phyloP scores from a whole-genome alignment of 2,329 filamentous ascomycete genomes.

The Alternaria metachromatica region DNA sequence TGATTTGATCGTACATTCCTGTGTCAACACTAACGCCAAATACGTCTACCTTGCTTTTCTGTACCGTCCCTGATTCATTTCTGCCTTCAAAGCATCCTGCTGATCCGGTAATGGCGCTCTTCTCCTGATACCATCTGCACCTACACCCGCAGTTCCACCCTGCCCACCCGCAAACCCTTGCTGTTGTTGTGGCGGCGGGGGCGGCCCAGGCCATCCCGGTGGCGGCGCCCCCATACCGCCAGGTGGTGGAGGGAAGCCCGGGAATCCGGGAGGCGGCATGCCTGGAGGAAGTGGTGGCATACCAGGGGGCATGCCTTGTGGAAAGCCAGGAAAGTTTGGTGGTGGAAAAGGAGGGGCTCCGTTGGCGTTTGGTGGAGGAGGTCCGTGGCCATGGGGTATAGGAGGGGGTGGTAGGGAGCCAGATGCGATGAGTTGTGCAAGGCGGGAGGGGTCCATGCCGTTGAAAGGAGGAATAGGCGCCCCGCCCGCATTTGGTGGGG shows the following conservation, averaged over 20 bases:
- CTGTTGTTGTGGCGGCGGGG: conserved; percentile 5
- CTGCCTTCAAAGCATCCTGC: conserved; percentile 78
- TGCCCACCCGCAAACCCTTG: conserved; percentile 30
- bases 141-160: conserved; percentile 34
- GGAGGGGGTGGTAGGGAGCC: conserved; percentile 48
- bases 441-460: conserved; percentile 40
- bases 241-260: conserved; percentile 23
- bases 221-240: conserved; percentile 21
- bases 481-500: conserved; percentile 12
- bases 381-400: conserved; percentile 31
- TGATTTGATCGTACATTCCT: neutral
- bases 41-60: conserved; percentile 35
- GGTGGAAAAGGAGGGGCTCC: conserved; percentile 34
- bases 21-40: neutral
- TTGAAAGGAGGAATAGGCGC: conserved; percentile 28
- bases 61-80: conserved; percentile 69
- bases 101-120: conserved; percentile 81
- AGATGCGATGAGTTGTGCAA: conserved; percentile 44
- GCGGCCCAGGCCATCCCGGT: conserved; percentile 14
- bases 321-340: conserved; percentile 35
- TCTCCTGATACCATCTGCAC: conserved; percentile 33
- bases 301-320: conserved; percentile 26
- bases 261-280: conserved; percentile 34
- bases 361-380: conserved; percentile 25
- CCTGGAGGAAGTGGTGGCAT: conserved; percentile 29